These are phyloP conservation scores for Tarenaya hassleriana DNA, from an alignment of 345 rosid species.

Conservation along the genomic window DNA sequence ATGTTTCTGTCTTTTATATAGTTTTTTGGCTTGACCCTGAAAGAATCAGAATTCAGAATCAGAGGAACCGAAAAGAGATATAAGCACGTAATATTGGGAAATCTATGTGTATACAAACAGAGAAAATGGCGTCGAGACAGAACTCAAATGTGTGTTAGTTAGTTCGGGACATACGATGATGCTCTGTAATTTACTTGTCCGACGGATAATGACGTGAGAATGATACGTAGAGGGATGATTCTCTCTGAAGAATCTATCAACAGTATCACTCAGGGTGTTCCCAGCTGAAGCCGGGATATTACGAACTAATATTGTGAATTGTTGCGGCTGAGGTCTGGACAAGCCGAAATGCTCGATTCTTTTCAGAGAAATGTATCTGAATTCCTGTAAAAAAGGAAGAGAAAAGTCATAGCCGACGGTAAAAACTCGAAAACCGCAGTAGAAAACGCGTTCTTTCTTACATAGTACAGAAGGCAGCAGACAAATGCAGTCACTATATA, in stretches of 20 bases:
- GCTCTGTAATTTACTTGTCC: conserved; percentile 60
- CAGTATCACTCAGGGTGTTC: conserved; percentile 64
- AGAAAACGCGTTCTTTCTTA: conserved; percentile 33
- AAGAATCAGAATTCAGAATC: conserved; percentile 16
- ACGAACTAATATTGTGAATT: conserved; percentile 82
- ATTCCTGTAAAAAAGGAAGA: conserved; percentile 80
- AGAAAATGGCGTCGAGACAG: no score
- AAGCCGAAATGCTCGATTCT: conserved; percentile 71
- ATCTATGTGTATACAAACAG: conserved; percentile 11
- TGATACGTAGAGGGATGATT: conserved; percentile 66
- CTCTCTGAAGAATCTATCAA: conserved; percentile 71
- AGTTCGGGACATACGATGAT: conserved; percentile 56
- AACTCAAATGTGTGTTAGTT: no score
- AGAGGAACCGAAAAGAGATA: conserved; percentile 16
- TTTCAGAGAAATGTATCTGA: conserved; percentile 53
- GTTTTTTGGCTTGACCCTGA: conserved; percentile 51
- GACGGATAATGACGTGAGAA: conserved; percentile 67
- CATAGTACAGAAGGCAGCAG: conserved; percentile 71
- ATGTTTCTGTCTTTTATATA: conserved; percentile 42
- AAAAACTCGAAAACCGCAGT: background rate
- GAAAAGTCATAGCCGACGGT: no score
- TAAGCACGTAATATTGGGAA: background rate
- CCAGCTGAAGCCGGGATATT: conserved; percentile 65
- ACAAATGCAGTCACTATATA: conserved; percentile 65
- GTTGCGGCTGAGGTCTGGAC: conserved; percentile 86